Percentiles rank a stretch among this genome's conserved stretches.
phyloP scores from a whole-genome alignment of 2,329 filamentous ascomycete genomes.

The Ophioceras dolichostomum region DNA sequence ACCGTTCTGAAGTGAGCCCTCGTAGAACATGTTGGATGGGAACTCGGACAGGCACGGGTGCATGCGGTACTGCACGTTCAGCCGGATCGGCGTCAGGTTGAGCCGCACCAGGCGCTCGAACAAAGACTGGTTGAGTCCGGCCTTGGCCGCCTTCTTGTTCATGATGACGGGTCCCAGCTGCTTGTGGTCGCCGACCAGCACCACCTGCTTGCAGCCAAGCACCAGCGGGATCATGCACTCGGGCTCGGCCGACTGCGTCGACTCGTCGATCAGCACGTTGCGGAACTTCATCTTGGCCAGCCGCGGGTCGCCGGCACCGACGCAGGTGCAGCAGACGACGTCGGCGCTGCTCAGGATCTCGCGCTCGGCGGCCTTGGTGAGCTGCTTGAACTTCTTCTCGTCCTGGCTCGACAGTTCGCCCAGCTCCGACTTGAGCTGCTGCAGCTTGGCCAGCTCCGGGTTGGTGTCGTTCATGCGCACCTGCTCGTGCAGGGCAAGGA shows the following conservation, averaged over 20 bases:
- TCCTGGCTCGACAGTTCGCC: slow-evolving; percentile 90
- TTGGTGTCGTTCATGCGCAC: slow-evolving; percentile 97
- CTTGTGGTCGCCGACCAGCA: slow-evolving; percentile 97
- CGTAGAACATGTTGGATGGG: slow-evolving; percentile 99
- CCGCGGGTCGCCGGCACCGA: slow-evolving; percentile 90
- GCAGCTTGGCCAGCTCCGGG: slow-evolving; percentile 81
- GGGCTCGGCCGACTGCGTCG: slow-evolving; percentile 92
- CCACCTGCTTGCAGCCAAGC: slow-evolving; percentile 94
- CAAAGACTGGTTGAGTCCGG: slow-evolving; percentile 92
- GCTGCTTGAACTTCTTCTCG: slow-evolving; percentile 96
- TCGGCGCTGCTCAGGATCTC: slow-evolving; percentile 93
- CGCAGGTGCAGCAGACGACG: slow-evolving; percentile 97
- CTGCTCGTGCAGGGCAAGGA: slow-evolving; percentile 90
- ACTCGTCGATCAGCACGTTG: slow-evolving; percentile 95
- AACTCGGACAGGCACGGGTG: slow-evolving; percentile 95
- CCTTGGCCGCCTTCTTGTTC: slow-evolving; percentile 99
- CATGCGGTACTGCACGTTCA: slow-evolving; percentile 98
- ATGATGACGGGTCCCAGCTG: slow-evolving; percentile 97
- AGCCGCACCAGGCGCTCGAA: slow-evolving; percentile 94
- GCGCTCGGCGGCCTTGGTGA: slow-evolving; percentile 85
- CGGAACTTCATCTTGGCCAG: slow-evolving; percentile 96
- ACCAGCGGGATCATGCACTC: slow-evolving; percentile 99
- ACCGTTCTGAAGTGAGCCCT: slow-evolving; percentile 92
- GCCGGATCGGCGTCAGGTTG: slow-evolving; percentile 77
- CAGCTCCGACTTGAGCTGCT: slow-evolving; percentile 81